Evolutionary conservation across 352 stramenopile genomes (phyloP).

Genomic region (Phytophthora quininea): DNA sequence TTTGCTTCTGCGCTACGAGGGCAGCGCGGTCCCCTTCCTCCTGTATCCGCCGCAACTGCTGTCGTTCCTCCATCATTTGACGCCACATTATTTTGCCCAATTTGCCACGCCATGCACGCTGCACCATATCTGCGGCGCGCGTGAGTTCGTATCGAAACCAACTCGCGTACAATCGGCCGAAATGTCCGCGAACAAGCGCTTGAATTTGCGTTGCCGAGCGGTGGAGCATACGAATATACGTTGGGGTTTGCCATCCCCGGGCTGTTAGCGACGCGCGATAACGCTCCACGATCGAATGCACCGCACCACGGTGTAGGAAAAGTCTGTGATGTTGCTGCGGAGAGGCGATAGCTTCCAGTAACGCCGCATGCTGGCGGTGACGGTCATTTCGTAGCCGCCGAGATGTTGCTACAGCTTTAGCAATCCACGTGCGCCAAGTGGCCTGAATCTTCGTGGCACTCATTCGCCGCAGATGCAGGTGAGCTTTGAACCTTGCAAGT

Average conservation of each 20-base stretch:
- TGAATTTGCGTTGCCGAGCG: constrained; percentile 61
- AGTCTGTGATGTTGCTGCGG: constrained; percentile 27
- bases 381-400: constrained; percentile 44
- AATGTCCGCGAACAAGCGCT: constrained; percentile 56
- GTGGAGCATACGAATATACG: constrained; percentile 49
- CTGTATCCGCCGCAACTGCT: constrained; percentile 47
- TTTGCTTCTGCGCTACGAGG: constrained; percentile 64
- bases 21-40: constrained; percentile 67
- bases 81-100: constrained; percentile 65
- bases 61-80: constrained; percentile 45
- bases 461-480: constrained; percentile 41
- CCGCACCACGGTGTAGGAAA: constrained; percentile 67
- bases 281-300: constrained; percentile 45
- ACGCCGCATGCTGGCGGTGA: constrained; percentile 37
- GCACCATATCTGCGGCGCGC: constrained; percentile 40
- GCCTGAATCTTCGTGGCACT: constrained; percentile 67
- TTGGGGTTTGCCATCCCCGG: constrained; percentile 68
- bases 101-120: constrained; percentile 71
- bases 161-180: constrained; percentile 39
- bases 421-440: constrained; percentile 80
- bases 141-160: constrained; percentile 41
- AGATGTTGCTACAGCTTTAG: constrained; percentile 56
- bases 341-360: constrained; percentile 30
- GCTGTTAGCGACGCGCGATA: constrained; percentile 54
- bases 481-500: constrained; percentile 45